Evolutionary conservation across 2,329 filamentous ascomycete genomes (phyloP), one percentile per base, ranked within the genome.

Genomic region (Decorospora gaudefroyi): DNA sequence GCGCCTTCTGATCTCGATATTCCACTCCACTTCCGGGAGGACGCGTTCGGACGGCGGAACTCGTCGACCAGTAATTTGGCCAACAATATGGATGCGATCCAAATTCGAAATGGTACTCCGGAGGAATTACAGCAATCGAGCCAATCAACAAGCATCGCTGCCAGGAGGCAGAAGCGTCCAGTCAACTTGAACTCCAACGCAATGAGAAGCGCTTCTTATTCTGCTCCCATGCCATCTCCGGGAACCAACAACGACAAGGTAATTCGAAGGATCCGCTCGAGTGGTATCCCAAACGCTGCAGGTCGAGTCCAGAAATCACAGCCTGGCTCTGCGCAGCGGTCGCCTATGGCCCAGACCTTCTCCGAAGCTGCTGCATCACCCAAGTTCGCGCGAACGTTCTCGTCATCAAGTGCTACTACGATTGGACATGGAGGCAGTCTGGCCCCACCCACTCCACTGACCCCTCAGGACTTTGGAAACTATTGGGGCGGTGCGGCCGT

Each of bases 371-470:
- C 74, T 45, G 69, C 70, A n/a, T 76, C 73, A 9, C 73, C 74
- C 9, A 74, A 73, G 37, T 73, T 73, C 35, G 61, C 66, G 6
- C 67, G 73, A 13, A 65, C 74, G 2, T 64, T 68, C 21, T 70
- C 68, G 2, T 59, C 65, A 4, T 70, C 68, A 13, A 70, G 66
- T 28, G 56, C 59, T n/a, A 59, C 63, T 5, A 70, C 67, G 3
- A 50, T 67, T 31, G 64, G 64, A 41, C 49, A 70, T 48, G 62
- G 61, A 18, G 70, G 67, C 17, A 75, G 64, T 52, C 62, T 77
- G 13, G 75, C 74, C 15, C 75, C 76, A 13, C 76, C 74, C 3
- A 78, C 75, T 8, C 76, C 75, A 2, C 51, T 76, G 41, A 77
- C 76, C 15, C 76, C 76, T 7, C 60, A 70, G 51, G 53, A 61